Evolutionary conservation across 2,329 filamentous ascomycete genomes (phyloP).

Genomic region (Myriosclerotinia duriaeana): DNA sequence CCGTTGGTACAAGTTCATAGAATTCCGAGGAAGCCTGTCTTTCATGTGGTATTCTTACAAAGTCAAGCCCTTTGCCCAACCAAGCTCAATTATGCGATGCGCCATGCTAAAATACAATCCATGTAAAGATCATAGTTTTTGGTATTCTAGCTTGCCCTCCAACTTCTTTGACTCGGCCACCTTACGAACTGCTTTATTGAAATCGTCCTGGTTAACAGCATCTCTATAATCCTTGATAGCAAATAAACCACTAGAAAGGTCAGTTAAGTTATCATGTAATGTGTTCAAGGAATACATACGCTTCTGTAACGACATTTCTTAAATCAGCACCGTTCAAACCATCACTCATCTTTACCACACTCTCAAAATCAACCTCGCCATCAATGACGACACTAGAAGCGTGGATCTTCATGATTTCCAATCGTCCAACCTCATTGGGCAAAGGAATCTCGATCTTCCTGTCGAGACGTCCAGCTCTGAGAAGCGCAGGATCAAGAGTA

Average conservation of each 20-base stretch:
- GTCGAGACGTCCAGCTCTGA: slow-evolving; percentile 90
- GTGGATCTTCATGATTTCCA: slow-evolving; percentile 99
- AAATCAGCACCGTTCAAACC: slow-evolving; percentile 96
- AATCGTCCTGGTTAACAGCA: slow-evolving; percentile 95
- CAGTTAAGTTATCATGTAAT: slow-evolving; percentile 25
- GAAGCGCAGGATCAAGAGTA: slow-evolving; percentile 87
- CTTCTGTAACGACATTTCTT: slow-evolving; percentile 96
- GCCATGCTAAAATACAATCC: slow-evolving; percentile 33
- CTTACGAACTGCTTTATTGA: slow-evolving; percentile 98
- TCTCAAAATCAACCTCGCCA: slow-evolving; percentile 97
- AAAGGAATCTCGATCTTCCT: slow-evolving; percentile 97
- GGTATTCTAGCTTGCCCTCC: slow-evolving; percentile 96
- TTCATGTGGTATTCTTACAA: slow-evolving; percentile 39
- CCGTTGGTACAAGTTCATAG: neutral
- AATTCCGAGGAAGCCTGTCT: slow-evolving; percentile 13
- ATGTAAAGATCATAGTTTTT: slow-evolving; percentile 69
- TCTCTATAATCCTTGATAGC: slow-evolving; percentile 98
- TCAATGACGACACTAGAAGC: slow-evolving; percentile 81
- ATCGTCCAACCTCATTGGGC: slow-evolving; percentile 90
- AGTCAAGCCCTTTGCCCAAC: slow-evolving; percentile 32
- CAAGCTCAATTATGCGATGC: slow-evolving; percentile 30
- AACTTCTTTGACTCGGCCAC: slow-evolving; percentile 97
- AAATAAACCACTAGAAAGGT: slow-evolving; percentile 71
- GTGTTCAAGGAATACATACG: slow-evolving; percentile 59
- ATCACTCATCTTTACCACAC: slow-evolving; percentile 99